Evolutionary conservation across 441 rosid genomes (phyloP).

Genomic region (Erodium trifolium): DNA sequence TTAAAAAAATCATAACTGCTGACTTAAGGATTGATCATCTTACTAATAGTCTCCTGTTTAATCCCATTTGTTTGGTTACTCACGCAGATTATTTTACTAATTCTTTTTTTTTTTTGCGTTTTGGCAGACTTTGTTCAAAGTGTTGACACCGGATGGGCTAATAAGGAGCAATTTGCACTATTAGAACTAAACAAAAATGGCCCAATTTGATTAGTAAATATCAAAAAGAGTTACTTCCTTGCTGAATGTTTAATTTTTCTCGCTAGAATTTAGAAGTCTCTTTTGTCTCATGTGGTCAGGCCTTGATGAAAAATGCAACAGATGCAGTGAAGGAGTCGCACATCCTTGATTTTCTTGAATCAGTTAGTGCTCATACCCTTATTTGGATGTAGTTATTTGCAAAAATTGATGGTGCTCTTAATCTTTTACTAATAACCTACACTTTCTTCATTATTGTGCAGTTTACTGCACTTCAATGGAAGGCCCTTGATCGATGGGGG

Average conservation of each 20-base stretch:
- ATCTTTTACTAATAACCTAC: not conserved
- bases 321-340: conserved; percentile 89
- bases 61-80: not conserved
- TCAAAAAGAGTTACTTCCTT: conserved; percentile 44
- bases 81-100: not conserved
- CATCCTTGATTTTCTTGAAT: conserved; percentile 57
- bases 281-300: conserved; percentile 32
- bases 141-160: conserved; percentile 52
- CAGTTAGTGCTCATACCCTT: conserved; percentile 30
- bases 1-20: too few relatives aligned
- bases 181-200: conserved; percentile 64
- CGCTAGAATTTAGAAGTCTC: not conserved
- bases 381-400: conserved; percentile 16
- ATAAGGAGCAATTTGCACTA: conserved; percentile 17
- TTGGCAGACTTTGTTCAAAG: conserved; percentile 82
- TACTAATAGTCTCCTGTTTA: not conserved
- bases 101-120: not conserved
- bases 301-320: conserved; percentile 67
- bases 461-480: conserved; percentile 74
- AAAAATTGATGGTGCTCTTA: conserved; percentile 13
- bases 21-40: not conserved
- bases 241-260: not conserved
- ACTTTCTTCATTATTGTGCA: conserved; percentile 28
- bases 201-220: conserved; percentile 51
- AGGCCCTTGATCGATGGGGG: conserved; percentile 79